Conservation (phyloP, 768 basidiomycete genomes). For the Naganishia friedmannii region DNA sequence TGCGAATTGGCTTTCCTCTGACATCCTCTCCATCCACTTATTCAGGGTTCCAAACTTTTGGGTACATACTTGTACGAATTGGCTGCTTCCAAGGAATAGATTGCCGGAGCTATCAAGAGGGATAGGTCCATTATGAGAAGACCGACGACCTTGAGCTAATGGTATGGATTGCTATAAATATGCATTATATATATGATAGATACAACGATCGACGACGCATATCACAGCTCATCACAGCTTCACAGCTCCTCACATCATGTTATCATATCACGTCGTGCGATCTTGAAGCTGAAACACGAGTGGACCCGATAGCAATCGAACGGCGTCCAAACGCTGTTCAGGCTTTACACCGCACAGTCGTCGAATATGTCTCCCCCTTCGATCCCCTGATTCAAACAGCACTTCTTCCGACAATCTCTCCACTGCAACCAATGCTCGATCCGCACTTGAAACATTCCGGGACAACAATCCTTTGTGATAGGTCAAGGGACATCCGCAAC, state of each 20-base stretch:
- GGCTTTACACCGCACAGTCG: no score
- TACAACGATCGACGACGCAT: not conserved
- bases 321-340: not conserved
- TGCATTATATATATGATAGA: no score
- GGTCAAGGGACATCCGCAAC: no score
- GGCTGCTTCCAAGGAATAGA: constrained; percentile 41
- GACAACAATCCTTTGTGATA: no score
- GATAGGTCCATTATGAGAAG: not conserved
- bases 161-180: no score
- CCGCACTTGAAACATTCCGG: no score
- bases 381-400: no score
- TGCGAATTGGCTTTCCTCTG: not conserved
- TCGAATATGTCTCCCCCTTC: no score
- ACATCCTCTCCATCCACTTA: not conserved
- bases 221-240: no score
- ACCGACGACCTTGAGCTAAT: not conserved
- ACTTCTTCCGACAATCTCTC: no score
- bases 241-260: not conserved
- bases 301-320: not conserved
- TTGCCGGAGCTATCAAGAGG: not conserved
- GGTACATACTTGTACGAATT: constrained; percentile 80
- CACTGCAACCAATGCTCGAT: no score
- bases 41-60: constrained; percentile 61
- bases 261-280: no score
- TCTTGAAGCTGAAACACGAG: not conserved